Base-by-base conservation (phyloP, 164 flowering plant species). In the Nymphaea colorata region DNA sequence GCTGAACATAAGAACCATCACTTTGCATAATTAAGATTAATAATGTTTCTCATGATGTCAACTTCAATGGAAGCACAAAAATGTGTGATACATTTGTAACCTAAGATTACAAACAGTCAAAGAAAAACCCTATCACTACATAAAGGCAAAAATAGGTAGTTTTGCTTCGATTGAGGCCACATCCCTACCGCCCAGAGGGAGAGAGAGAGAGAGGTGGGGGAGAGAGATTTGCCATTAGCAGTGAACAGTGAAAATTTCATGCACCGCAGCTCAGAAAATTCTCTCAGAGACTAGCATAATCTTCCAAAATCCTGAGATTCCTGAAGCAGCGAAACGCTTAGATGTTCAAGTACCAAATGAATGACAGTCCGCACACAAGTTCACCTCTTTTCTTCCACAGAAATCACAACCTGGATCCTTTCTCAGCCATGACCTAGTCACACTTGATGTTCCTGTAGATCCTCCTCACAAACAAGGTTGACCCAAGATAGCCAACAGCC, bases 361-460 rank as follows among this genome's bases (percentile, higher is more conserved):
- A 15, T 8, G 14, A 8, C 14, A 51, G 8, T 15, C 57, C 14
- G 15, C 14, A 51, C 57, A 51, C 10, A 15, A 51, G 57, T 3
- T 51, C 57, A 3, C 57, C 36, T 25, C 36, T 25, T 51, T 51
- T 3, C 8, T 51, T 10, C 8, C 14, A 15, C 57, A 51, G 57
- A 10, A 8, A 51, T 51, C 15, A 51, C 57, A 51, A 51, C 8
- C 14, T 51, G 36, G 57, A 51, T 51, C 57, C 14, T 8, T 8
- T 51, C 57, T 0, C 57, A 51, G 0, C 12, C 12, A 5, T 11
- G 3, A 41, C 64, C 69, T 83, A 88, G 74, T 91, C 97, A 77
- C 97, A 89, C 70, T 89, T 91, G 79, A 91, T 91, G 79, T 91
- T 89, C 77, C 92, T 87, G 84, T 91, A 91, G 70, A 91, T 91